A percentile compares a stretch with the other conserved stretches of the same genome.
Evolutionary conservation across 176 grass and related monocot species (phyloP).

Genomic region (Echinochloa phyllopogon): DNA sequence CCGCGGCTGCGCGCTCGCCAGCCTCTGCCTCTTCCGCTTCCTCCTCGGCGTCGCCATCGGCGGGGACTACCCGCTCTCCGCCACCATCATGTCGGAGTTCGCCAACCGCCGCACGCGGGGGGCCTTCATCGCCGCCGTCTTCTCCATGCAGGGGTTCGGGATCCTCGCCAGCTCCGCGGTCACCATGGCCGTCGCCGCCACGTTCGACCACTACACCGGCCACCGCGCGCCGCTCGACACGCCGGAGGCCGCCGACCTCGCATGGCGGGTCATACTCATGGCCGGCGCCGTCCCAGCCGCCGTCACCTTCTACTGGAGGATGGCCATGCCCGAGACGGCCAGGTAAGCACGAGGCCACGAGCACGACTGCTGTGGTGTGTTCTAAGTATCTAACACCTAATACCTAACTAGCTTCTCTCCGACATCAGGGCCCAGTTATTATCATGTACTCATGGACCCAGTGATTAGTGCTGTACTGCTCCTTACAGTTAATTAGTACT

Average conservation of each 20-base stretch:
- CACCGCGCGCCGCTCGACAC: conserved; percentile 25
- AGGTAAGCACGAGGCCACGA: conserved; percentile 62
- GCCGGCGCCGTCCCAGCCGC: conserved; percentile 64
- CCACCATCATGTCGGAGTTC: conserved; percentile 92
- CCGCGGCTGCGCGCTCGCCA: conserved; percentile 57
- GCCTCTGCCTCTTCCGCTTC: conserved; percentile 85
- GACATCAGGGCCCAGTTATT: too few species aligned
- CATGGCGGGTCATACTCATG: conserved; percentile 86
- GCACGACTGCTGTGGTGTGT: too few species aligned
- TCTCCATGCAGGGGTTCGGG: conserved; percentile 95
- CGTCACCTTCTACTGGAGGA: conserved; percentile 85
- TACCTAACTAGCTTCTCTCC: too few species aligned
- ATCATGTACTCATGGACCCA: background rate
- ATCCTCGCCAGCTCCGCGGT: conserved; percentile 72
- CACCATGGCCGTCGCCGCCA: conserved; percentile 68
- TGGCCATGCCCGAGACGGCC: conserved; percentile 92
- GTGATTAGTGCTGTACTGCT: background rate
- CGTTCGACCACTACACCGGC: conserved; percentile 51
- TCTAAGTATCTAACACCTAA: too few species aligned
- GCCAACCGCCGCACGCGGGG: conserved; percentile 69
- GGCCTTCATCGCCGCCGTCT: conserved; percentile 72
- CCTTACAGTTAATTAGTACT: background rate
- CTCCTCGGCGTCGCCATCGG: conserved; percentile 76
- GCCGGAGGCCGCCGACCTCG: conserved; percentile 55
- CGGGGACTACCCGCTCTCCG: conserved; percentile 84